Evolutionary conservation across 1,284 basidiomycete species (phyloP).

Genomic region (Boletus semigastroideus): DNA sequence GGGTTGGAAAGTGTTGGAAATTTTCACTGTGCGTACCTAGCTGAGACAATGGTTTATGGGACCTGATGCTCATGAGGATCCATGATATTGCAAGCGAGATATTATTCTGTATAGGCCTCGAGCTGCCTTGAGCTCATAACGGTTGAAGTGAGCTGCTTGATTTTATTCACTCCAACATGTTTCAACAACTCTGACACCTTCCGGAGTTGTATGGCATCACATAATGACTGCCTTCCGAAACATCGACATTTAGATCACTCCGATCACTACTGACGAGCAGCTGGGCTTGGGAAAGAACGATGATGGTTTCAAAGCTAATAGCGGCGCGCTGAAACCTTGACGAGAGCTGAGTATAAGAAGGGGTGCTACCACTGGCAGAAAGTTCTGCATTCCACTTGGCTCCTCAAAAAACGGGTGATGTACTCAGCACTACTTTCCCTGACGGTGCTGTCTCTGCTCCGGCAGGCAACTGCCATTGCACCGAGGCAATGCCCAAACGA

Average conservation of each 20-base stretch:
- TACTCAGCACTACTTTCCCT: slow-evolving; percentile 1
- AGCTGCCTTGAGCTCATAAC: not conserved
- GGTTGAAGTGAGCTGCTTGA: not conserved
- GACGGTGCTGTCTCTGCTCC: slow-evolving; percentile 10
- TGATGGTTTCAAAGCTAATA: not conserved
- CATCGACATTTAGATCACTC: not conserved
- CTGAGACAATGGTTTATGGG: not conserved
- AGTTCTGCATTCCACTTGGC: not conserved
- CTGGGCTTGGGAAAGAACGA: too few relatives aligned
- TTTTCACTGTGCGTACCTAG: not conserved
- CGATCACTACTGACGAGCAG: not conserved
- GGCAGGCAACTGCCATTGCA: not conserved
- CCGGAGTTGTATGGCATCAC: not conserved
- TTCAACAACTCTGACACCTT: not conserved
- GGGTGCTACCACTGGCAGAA: not conserved
- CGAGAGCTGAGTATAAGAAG: slow-evolving; percentile 8
- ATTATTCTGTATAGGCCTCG: not conserved
- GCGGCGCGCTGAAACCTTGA: not conserved
- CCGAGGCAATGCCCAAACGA: not conserved
- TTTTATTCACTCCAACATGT: not conserved
- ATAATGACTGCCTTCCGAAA: not conserved
- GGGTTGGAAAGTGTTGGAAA: too few relatives aligned
- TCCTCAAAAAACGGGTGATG: slow-evolving; percentile 6
- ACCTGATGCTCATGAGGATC: not conserved
- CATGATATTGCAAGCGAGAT: not conserved